These are phyloP conservation scores for Podila epigama DNA, from an alignment of 192 early-diverging fungal genomes.

Conservation along the genomic window DNA sequence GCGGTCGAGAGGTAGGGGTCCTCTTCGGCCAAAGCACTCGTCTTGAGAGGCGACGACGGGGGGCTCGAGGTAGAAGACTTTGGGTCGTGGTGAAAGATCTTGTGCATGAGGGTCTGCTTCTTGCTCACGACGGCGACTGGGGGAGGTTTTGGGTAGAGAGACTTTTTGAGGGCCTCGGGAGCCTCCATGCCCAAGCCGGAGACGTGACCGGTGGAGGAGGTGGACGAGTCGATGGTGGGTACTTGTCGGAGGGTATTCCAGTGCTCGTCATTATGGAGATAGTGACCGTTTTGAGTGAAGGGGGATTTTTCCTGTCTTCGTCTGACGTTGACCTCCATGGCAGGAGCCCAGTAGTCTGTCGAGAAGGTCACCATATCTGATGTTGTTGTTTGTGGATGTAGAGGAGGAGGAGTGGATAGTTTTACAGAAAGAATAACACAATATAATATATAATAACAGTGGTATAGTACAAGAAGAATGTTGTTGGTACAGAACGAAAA, in stretches of 20 bases:
- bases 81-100: conserved; percentile 48
- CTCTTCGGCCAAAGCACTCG: conserved; percentile 1
- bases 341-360: conserved; percentile 57
- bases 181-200: background rate
- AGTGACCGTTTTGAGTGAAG: conserved; percentile 7
- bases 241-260: conserved; percentile 34
- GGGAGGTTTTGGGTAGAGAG: conserved; percentile 11
- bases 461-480: background rate
- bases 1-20: conserved; percentile 20
- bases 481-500: background rate
- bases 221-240: conserved; percentile 29
- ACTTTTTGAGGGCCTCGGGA: conserved; percentile 2
- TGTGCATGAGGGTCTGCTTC: conserved; percentile 45
- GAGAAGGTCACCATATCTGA: conserved; percentile 56
- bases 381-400: too few relatives aligned
- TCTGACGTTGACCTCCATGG: conserved; percentile 52
- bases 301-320: conserved; percentile 49
- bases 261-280: conserved; percentile 1
- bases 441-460: background rate
- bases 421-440: background rate
- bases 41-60: conserved; percentile 7
- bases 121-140: conserved; percentile 18
- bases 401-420: background rate
- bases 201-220: conserved; percentile 8
- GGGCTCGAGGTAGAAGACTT: conserved; percentile 22